Percentiles rank a stretch among this genome's conserved stretches.
These are phyloP conservation scores for Candida incommunis DNA, from an alignment of 805 yeast genomes.

Conservation along the genomic window DNA sequence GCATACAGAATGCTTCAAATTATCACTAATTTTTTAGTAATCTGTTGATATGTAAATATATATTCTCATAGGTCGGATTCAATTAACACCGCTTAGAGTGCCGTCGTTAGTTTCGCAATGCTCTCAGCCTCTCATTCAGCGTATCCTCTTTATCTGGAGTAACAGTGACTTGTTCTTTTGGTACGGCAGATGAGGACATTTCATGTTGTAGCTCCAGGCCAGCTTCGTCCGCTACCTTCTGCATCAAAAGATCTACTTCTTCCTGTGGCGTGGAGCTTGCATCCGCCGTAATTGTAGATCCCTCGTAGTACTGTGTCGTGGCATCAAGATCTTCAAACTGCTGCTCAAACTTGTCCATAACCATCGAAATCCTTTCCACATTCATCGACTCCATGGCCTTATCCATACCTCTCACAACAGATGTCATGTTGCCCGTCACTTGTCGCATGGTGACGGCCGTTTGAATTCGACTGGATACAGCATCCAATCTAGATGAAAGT, in stretches of 20 bases:
- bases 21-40: too few species aligned
- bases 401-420: constrained; percentile 92
- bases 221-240: constrained; percentile 91
- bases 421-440: constrained; percentile 87
- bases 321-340: constrained; percentile 96
- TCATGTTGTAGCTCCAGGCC: constrained; percentile 87
- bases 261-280: constrained; percentile 90
- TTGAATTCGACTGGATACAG: constrained; percentile 90
- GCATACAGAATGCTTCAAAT: neutral
- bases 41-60: neutral
- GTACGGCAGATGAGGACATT: constrained; percentile 35
- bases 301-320: constrained; percentile 82
- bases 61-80: constrained; percentile 2
- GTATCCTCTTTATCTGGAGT: constrained; percentile 41
- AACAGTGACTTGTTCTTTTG: constrained; percentile 39
- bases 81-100: too few species aligned
- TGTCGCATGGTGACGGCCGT: constrained; percentile 97
- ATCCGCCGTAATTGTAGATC: constrained; percentile 75
- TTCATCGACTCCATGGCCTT: constrained; percentile 92
- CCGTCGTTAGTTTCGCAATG: constrained; percentile 40
- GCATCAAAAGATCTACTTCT: constrained; percentile 82
- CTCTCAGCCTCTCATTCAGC: constrained; percentile 78
- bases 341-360: constrained; percentile 93
- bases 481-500: constrained; percentile 81
- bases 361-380: constrained; percentile 77